A percentile compares a stretch with the other conserved stretches of the same genome.
Evolutionary conservation across 768 basidiomycete genomes (phyloP).

Genomic region (Boletus rubroflammeus): DNA sequence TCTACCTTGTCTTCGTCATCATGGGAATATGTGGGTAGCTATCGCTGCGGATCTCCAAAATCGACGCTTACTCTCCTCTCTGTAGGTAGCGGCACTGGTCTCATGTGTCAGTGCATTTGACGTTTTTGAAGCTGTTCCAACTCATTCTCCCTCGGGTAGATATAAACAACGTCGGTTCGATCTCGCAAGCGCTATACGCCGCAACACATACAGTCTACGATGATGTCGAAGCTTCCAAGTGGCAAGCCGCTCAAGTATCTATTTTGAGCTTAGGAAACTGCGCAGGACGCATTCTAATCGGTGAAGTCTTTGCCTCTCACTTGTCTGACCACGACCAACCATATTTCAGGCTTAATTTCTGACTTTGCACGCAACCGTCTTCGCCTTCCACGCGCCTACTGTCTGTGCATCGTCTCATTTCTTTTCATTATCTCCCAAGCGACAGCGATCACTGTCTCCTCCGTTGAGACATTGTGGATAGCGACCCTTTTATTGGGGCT

Average conservation of each 20-base stretch:
- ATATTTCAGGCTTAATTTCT: conserved; percentile 55
- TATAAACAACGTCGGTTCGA: conserved; percentile 85
- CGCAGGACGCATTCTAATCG: conserved; percentile 70
- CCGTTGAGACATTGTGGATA: conserved; percentile 61
- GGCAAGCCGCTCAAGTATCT: conserved; percentile 86
- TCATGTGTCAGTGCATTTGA: conserved; percentile 57
- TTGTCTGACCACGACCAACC: not conserved
- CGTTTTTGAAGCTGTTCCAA: not conserved
- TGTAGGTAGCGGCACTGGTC: conserved; percentile 65
- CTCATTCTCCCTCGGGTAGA: conserved; percentile 36
- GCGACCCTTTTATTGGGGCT: conserved; percentile 34
- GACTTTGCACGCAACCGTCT: conserved; percentile 60
- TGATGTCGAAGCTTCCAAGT: conserved; percentile 59
- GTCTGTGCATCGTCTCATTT: conserved; percentile 60
- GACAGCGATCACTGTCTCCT: conserved; percentile 49
- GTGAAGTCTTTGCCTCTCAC: conserved; percentile 31
- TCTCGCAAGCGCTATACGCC: conserved; percentile 65
- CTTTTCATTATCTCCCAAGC: conserved; percentile 74
- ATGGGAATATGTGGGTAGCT: conserved; percentile 50
- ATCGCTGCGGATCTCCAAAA: not conserved
- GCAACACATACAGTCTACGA: conserved; percentile 61
- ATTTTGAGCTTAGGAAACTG: conserved; percentile 80
- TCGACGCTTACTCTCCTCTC: not conserved
- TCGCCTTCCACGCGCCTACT: conserved; percentile 62
- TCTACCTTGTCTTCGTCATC: conserved; percentile 59